Evolutionary conservation across 2,329 filamentous ascomycete genomes (phyloP), one percentile per base, ranked within the genome.

Genomic region (Didymella glomerata): DNA sequence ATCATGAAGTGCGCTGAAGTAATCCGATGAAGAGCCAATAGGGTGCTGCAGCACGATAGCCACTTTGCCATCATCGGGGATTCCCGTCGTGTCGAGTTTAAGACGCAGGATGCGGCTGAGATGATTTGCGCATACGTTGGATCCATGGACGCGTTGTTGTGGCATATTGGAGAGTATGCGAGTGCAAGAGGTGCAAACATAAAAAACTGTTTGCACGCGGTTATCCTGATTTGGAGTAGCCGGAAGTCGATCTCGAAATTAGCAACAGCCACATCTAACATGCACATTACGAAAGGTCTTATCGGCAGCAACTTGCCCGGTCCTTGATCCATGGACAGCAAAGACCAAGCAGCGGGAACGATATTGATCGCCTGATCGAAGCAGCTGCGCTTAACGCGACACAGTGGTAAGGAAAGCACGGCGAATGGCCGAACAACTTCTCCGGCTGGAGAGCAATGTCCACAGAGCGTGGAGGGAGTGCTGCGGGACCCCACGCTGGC

Each of bases 401-500:
- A 30, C 22, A 24, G n/a, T 22, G 18, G 6, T 8, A 16, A 44
- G 18, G 18, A 44, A 16, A 25, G 30, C 30, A 45, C 49, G 38
- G 40, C 49, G 40, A 54, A 22, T 36, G 13, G 47, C 56, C 50
- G 47, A 36, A 7, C 27, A 34, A 36, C 10, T n/a, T 34, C 22
- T n/a, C 34, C 34, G 41, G 25, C 44, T 14, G 28, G 16, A 36
- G 22, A 36, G 32, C 14, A 36, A 3, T 22, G 44, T 42, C 22
- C 42, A 45, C 14, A 27, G 40, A 40, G 32, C 30, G 30, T 53
- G 38, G 44, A 53, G 42, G 38, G 20, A 11, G 30, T 34, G 25
- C 25, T 41, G n/a, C n/a, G 32, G 3, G 27, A 32, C 47, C 55
- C 50, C 50, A 54, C 47, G 41, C 47, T 50, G 34, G 49, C 41